Conservation (phyloP, 768 basidiomycete genomes). For the Rhodotorula kratochvilovae region DNA sequence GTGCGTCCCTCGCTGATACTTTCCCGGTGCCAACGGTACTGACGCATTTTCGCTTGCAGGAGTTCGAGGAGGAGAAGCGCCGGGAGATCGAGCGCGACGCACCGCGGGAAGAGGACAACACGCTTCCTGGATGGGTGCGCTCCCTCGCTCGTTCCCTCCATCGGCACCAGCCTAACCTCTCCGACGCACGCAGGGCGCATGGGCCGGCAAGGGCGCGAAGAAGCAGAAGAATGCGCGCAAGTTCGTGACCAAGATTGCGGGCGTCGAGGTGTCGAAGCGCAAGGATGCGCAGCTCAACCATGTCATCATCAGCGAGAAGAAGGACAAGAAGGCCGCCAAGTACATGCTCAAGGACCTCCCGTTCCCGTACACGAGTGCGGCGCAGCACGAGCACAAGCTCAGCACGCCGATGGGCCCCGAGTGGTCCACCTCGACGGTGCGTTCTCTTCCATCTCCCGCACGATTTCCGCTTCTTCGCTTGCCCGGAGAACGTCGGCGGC, state of each 20-base stretch:
- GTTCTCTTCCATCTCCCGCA: not conserved
- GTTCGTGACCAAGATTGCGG: conserved; percentile 74
- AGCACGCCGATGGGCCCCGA: conserved; percentile 76
- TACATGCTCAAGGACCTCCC: conserved; percentile 88
- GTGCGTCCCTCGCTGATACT: conserved; percentile 50
- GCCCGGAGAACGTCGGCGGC: too few species aligned
- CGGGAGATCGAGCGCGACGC: conserved; percentile 80
- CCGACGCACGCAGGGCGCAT: conserved; percentile 63
- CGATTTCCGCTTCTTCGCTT: not conserved
- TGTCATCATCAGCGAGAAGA: conserved; percentile 91
- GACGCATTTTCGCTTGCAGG: conserved; percentile 52
- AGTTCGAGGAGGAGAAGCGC: conserved; percentile 78
- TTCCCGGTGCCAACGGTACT: not conserved
- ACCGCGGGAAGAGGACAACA: conserved; percentile 78
- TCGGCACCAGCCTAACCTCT: not conserved
- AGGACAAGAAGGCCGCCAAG: conserved; percentile 86
- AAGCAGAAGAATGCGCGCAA: conserved; percentile 52
- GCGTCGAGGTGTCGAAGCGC: conserved; percentile 70
- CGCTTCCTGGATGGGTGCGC: conserved; percentile 89
- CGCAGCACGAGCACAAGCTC: conserved; percentile 83
- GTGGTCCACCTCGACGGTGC: conserved; percentile 76
- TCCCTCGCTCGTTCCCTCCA: conserved; percentile 1
- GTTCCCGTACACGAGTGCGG: conserved; percentile 86
- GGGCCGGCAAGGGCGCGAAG: conserved; percentile 73
- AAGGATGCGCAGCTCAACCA: conserved; percentile 79